Conservation (phyloP, 805 yeast genomes). For the Wickerhamiella occidentalis region DNA sequence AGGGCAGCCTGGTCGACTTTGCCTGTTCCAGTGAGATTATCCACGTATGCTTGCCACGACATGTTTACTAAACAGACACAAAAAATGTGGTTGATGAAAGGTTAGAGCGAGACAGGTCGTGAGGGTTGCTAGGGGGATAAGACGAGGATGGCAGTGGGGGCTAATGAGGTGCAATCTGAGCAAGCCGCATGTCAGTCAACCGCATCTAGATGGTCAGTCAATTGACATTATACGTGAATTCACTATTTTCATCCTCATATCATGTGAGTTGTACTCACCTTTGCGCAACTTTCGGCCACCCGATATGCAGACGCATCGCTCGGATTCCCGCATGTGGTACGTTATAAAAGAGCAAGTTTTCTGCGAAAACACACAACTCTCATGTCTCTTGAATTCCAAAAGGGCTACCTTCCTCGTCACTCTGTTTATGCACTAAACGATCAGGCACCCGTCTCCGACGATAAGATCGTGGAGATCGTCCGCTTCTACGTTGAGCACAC, state of each 20-base stretch:
- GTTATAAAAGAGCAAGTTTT: no score
- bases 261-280: no score
- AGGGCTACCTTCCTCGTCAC: conserved; percentile 29
- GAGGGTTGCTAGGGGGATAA: neutral
- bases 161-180: no score
- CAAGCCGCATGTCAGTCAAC: no score
- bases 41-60: conserved; percentile 71
- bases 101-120: neutral
- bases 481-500: conserved; percentile 36
- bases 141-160: no score
- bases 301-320: no score
- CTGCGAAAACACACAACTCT: neutral
- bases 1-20: conserved; percentile 87
- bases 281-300: no score
- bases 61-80: conserved; percentile 12
- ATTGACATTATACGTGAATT: no score
- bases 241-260: no score
- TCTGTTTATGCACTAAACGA: conserved; percentile 37
- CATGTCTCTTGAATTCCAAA: neutral
- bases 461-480: conserved; percentile 32
- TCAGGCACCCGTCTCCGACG: conserved; percentile 32
- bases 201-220: no score
- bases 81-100: neutral
- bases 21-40: conserved; percentile 76
- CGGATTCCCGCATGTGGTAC: no score